These are phyloP conservation scores for Casaregolazyma suthepensis DNA, from an alignment of 1,139 yeast species.

Conservation along the genomic window DNA sequence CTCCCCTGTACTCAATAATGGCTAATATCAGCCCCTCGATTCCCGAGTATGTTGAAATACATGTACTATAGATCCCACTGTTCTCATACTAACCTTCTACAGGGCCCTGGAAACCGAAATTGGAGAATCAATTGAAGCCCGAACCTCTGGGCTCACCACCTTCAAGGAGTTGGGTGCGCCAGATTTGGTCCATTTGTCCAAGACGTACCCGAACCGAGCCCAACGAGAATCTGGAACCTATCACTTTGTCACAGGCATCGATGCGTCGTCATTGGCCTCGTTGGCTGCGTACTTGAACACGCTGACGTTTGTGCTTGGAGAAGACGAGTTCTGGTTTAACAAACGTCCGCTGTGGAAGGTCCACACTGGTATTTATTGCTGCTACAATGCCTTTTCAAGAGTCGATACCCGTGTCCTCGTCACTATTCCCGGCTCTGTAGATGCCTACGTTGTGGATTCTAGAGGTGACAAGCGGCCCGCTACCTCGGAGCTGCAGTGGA, in stretches of 20 bases:
- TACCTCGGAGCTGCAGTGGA: slow-evolving; percentile 47
- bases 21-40: slow-evolving; percentile 19
- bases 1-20: slow-evolving; percentile 1
- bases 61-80: too few species aligned
- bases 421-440: slow-evolving; percentile 71
- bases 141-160: slow-evolving; percentile 41
- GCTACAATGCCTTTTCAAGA: slow-evolving; percentile 62
- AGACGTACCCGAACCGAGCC: slow-evolving; percentile 38
- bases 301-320: slow-evolving; percentile 54
- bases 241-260: slow-evolving; percentile 64
- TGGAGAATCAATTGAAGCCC: slow-evolving; percentile 47
- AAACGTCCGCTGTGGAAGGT: slow-evolving; percentile 73
- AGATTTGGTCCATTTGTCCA: slow-evolving; percentile 70
- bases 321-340: slow-evolving; percentile 64
- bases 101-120: slow-evolving; percentile 42
- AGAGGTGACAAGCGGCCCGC: slow-evolving; percentile 41
- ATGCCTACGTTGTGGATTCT: slow-evolving; percentile 59
- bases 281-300: slow-evolving; percentile 73
- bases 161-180: slow-evolving; percentile 77
- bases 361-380: slow-evolving; percentile 61
- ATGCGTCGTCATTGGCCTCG: slow-evolving; percentile 52
- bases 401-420: slow-evolving; percentile 68
- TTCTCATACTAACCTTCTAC: background rate
- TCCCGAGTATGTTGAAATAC: slow-evolving; percentile 29
- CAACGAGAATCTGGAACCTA: slow-evolving; percentile 45